A percentile compares a stretch with the other conserved stretches of the same genome.
Evolutionary conservation across 306 rosid species (phyloP).

Genomic region (Ziziphus jujuba): DNA sequence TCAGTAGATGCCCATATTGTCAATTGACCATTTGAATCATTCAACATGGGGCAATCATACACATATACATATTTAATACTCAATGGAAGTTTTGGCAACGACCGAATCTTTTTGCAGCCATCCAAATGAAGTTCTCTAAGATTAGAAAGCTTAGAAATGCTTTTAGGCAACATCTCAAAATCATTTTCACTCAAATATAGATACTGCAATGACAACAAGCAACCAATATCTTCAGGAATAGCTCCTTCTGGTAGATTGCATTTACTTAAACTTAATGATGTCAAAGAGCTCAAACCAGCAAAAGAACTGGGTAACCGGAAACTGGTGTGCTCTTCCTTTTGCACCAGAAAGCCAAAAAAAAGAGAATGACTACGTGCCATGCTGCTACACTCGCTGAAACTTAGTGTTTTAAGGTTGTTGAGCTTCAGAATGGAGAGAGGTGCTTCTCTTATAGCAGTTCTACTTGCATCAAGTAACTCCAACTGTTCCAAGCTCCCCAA

Average conservation of each 20-base stretch:
- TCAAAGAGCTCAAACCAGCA: background rate
- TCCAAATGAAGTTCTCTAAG: constrained; percentile 2
- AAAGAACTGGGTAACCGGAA: constrained; percentile 10
- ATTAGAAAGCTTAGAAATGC: constrained; percentile 5
- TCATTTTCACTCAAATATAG: constrained; percentile 5
- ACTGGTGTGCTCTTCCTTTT: background rate
- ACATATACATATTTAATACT: constrained; percentile 1
- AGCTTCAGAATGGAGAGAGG: constrained; percentile 15
- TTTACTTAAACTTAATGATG: constrained; percentile 1
- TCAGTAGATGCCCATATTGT: background rate
- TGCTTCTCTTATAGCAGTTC: constrained; percentile 6
- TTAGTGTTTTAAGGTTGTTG: background rate
- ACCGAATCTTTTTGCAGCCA: background rate
- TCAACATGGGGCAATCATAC: too few species aligned
- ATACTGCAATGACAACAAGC: background rate
- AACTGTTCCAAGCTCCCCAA: constrained; percentile 11
- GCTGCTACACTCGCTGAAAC: too few species aligned
- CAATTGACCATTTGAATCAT: background rate
- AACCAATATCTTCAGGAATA: background rate
- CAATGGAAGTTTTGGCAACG: constrained; percentile 14
- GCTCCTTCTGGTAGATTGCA: constrained; percentile 8
- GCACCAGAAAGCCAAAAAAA: too few species aligned
- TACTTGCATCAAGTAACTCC: constrained; percentile 11
- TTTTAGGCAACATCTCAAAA: constrained; percentile 9
- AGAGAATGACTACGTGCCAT: too few species aligned